Evolutionary conservation across 768 basidiomycete species (phyloP).

Genomic region (Gloeophyllum trabeum): DNA sequence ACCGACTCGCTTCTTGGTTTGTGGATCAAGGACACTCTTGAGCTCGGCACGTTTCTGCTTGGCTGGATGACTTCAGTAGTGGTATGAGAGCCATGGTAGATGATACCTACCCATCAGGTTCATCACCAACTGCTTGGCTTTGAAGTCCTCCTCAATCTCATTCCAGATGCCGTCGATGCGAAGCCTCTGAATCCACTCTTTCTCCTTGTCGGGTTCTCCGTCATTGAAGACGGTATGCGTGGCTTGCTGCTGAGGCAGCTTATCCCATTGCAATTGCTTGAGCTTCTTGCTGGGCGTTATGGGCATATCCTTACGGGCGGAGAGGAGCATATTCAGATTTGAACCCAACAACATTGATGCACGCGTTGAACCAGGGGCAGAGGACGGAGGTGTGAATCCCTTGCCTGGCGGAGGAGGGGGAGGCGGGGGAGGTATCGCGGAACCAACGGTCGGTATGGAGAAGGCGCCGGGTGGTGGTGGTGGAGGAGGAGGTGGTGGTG

Average conservation of each 20-base stretch:
- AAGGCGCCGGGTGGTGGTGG: conserved; percentile 15
- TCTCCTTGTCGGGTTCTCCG: conserved; percentile 57
- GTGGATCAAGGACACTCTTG: conserved; percentile 81
- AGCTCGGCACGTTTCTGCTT: conserved; percentile 83
- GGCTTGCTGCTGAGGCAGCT: conserved; percentile 83
- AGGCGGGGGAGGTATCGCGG: conserved; percentile 19
- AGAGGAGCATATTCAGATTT: conserved; percentile 43
- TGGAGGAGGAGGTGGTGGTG: conserved; percentile 18
- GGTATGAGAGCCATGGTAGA: neutral
- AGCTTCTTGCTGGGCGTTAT: conserved; percentile 84
- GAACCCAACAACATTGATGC: conserved; percentile 49
- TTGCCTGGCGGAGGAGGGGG: conserved; percentile 24
- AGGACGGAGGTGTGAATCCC: conserved; percentile 21
- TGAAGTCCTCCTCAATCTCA: conserved; percentile 98
- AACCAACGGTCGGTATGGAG: conserved; percentile 13
- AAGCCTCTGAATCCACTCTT: conserved; percentile 74
- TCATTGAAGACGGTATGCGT: conserved; percentile 79
- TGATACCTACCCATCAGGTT: conserved; percentile 64
- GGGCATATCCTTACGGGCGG: conserved; percentile 73
- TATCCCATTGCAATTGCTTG: conserved; percentile 99
- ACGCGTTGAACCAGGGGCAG: conserved; percentile 37
- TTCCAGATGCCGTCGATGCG: conserved; percentile 82
- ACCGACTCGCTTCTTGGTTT: conserved; percentile 93
- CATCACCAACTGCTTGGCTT: conserved; percentile 88
- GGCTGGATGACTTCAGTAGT: conserved; percentile 26